These are phyloP conservation scores for Fusarium sp. DNA, from an alignment of 2,329 filamentous ascomycete species.

Conservation along the genomic window DNA sequence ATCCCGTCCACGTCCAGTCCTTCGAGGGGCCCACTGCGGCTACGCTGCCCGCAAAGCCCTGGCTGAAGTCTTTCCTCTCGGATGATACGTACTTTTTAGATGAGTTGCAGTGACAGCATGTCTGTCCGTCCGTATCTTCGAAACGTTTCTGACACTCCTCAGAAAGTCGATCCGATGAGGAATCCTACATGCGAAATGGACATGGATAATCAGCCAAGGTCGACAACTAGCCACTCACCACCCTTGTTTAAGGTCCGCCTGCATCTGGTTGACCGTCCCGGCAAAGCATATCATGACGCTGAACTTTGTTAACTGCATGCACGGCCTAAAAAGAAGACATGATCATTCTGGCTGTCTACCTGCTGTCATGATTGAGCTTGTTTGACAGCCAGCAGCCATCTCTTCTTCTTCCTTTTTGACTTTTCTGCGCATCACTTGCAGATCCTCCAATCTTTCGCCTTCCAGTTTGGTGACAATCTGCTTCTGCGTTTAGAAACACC, in stretches of 20 bases:
- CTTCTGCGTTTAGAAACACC: slow-evolving; percentile 41
- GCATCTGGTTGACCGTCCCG: slow-evolving; percentile 21
- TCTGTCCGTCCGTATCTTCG: slow-evolving; percentile 3
- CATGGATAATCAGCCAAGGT: slow-evolving; percentile 23
- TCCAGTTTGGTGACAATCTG: slow-evolving; percentile 22
- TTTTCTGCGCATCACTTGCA: slow-evolving; percentile 32
- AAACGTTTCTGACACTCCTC: slow-evolving; percentile 36
- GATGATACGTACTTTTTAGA: neutral
- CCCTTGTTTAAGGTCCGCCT: slow-evolving; percentile 9
- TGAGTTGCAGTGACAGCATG: slow-evolving; percentile 15
- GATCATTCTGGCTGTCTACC: neutral
- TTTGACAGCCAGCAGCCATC: slow-evolving; percentile 25
- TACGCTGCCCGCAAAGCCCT: slow-evolving; percentile 22
- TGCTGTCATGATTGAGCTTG: neutral
- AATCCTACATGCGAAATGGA: slow-evolving; percentile 23
- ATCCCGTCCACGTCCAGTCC: slow-evolving; percentile 9
- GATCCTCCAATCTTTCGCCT: slow-evolving; percentile 41
- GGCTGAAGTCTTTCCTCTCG: slow-evolving; percentile 4
- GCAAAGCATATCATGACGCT: slow-evolving; percentile 29
- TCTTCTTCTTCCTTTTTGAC: neutral
- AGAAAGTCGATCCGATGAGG: slow-evolving; percentile 34
- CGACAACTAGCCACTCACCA: slow-evolving; percentile 12
- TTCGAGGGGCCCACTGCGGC: slow-evolving; percentile 14
- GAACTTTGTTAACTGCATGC: slow-evolving; percentile 18
- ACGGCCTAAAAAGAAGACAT: slow-evolving; percentile 2